Evolutionary conservation across 805 yeast species (phyloP).

Genomic region (Lipomyces orientalis): DNA sequence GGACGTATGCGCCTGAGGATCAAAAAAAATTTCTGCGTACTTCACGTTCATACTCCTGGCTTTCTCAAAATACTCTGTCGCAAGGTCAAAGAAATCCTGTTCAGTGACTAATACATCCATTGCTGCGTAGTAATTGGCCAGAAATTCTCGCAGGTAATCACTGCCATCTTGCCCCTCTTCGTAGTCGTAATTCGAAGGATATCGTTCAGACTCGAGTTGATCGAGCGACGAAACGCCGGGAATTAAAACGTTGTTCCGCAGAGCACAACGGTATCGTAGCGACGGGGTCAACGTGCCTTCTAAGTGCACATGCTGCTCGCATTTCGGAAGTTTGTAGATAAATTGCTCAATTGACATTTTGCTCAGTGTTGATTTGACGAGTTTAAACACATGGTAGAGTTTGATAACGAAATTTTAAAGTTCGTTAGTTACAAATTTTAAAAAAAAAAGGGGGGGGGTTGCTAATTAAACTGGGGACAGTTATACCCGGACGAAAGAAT

Average conservation of each 20-base stretch:
- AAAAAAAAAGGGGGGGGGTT: too few relatives aligned
- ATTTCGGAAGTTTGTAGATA: slow-evolving; percentile 74
- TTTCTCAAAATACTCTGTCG: slow-evolving; percentile 49
- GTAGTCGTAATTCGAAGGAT: slow-evolving; percentile 56
- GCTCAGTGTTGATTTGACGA: too few relatives aligned
- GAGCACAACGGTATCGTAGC: slow-evolving; percentile 67
- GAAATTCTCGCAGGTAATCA: slow-evolving; percentile 65
- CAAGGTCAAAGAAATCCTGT: slow-evolving; percentile 74
- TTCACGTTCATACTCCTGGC: slow-evolving; percentile 42
- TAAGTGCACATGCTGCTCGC: slow-evolving; percentile 84
- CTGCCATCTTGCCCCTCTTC: slow-evolving; percentile 54
- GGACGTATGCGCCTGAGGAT: slow-evolving; percentile 82
- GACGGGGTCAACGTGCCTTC: slow-evolving; percentile 84
- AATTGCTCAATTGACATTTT: slow-evolving; percentile 48
- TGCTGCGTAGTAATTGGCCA: slow-evolving; percentile 78
- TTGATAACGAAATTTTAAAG: too few relatives aligned
- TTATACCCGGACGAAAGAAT: background rate
- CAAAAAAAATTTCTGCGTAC: slow-evolving; percentile 81
- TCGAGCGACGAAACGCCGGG: slow-evolving; percentile 60
- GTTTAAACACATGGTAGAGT: too few relatives aligned
- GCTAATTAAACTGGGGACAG: too few relatives aligned
- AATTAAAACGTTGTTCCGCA: slow-evolving; percentile 62
- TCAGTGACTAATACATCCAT: slow-evolving; percentile 71
- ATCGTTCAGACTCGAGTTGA: slow-evolving; percentile 49
- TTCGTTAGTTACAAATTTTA: too few relatives aligned